These are phyloP conservation scores for Teratosphaeria gauchensis DNA, from an alignment of 2,329 filamentous ascomycete genomes.

Conservation along the genomic window DNA sequence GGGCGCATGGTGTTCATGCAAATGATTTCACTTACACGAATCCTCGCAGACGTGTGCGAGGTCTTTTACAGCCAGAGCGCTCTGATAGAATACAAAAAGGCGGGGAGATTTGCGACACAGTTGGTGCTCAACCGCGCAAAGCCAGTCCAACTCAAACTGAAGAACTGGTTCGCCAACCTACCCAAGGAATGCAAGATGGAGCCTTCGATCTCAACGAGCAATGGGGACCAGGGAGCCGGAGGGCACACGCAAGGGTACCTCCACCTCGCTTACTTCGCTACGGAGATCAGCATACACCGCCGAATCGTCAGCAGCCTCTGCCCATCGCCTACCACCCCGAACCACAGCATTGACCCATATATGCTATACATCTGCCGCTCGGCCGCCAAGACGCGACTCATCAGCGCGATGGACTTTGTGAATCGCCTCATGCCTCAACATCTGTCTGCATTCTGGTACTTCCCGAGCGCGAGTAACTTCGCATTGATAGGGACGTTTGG, in stretches of 20 bases:
- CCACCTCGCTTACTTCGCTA: conserved; percentile 86
- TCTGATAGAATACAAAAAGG: conserved; percentile 57
- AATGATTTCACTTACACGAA: conserved; percentile 65
- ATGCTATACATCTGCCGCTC: conserved; percentile 86
- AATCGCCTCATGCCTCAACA: conserved; percentile 82
- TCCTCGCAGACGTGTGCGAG: conserved; percentile 70
- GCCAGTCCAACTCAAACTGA: conserved; percentile 71
- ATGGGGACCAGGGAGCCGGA: conserved; percentile 13
- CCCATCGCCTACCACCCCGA: conserved; percentile 29
- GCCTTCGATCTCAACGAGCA: neutral
- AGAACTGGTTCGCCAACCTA: conserved; percentile 71
- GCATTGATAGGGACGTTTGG: conserved; percentile 92
- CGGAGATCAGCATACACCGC: conserved; percentile 85
- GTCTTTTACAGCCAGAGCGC: conserved; percentile 73
- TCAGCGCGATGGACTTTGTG: conserved; percentile 95
- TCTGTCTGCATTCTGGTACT: conserved; percentile 87
- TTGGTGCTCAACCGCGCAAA: conserved; percentile 67
- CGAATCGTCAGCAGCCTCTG: conserved; percentile 77
- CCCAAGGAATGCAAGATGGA: conserved; percentile 59
- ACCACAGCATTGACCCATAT: conserved; percentile 54
- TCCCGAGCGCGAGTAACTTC: conserved; percentile 81
- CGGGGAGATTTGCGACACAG: conserved; percentile 60
- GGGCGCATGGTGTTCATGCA: conserved; percentile 64
- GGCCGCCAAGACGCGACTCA: conserved; percentile 85
- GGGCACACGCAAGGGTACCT: conserved; percentile 48